Evolutionary conservation across 2,329 filamentous ascomycete genomes (phyloP).

Genomic region (Pseudogymnoascus sp.): DNA sequence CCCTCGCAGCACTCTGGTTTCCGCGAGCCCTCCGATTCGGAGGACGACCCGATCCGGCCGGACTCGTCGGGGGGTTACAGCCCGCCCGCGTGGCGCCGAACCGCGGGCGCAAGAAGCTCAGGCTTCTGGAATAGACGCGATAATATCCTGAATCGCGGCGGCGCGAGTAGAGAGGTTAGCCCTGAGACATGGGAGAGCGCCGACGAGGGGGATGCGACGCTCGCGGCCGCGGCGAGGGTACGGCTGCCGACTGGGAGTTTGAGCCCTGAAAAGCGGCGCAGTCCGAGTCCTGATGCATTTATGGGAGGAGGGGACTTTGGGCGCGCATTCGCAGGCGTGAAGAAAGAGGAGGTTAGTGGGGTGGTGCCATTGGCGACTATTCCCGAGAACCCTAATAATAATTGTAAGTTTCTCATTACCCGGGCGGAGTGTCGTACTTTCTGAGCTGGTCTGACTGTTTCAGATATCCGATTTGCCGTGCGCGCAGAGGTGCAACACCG

Average conservation of each 20-base stretch:
- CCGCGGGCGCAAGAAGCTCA: constrained; percentile 35
- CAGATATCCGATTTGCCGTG: constrained; percentile 82
- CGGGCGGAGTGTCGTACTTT: no score
- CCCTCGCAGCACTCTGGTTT: constrained; percentile 57
- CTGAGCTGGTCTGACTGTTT: not conserved
- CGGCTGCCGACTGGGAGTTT: constrained; percentile 41
- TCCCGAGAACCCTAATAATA: constrained; percentile 36
- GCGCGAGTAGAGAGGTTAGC: constrained; percentile 46
- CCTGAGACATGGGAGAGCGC: constrained; percentile 50
- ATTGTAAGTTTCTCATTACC: constrained; percentile 38
- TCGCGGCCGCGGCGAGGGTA: constrained; percentile 23
- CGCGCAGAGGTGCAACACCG: constrained; percentile 82
- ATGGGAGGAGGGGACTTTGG: constrained; percentile 29
- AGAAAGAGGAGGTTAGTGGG: constrained; percentile 18
- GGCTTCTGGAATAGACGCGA: constrained; percentile 40
- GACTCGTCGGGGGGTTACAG: constrained; percentile 49
- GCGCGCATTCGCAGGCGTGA: constrained; percentile 29
- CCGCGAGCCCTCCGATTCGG: constrained; percentile 37
- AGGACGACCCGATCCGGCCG: constrained; percentile 29
- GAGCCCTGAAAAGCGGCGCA: constrained; percentile 48
- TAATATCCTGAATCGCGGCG: constrained; percentile 42
- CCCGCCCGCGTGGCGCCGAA: constrained; percentile 52
- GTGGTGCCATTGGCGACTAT: constrained; percentile 10
- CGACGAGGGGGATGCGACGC: constrained; percentile 32
- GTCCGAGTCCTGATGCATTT: constrained; percentile 42